Percentiles rank a stretch among this genome's conserved stretches.
These are phyloP conservation scores for Pelargonium nanum DNA, from an alignment of 345 rosid species.

Conservation along the genomic window DNA sequence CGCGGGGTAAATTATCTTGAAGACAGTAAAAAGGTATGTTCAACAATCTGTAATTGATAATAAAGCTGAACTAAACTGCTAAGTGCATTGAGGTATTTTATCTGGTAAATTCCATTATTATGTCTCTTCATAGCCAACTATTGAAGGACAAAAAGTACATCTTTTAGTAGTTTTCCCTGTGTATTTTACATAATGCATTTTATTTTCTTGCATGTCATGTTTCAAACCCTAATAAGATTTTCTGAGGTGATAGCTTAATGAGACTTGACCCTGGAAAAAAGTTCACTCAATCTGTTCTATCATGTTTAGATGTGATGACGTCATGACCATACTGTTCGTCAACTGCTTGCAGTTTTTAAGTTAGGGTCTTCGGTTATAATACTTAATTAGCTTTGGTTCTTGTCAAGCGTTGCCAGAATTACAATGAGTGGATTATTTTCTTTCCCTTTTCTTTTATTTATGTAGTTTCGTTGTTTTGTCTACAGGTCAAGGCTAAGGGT, in stretches of 20 bases:
- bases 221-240: not conserved
- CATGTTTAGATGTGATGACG: no score
- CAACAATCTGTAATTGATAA: not conserved
- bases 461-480: not conserved
- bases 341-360: not conserved
- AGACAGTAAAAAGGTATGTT: slow-evolving; percentile 57
- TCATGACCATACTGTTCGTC: not conserved
- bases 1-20: slow-evolving; percentile 65
- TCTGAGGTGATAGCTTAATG: no score
- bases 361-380: no score
- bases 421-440: no score
- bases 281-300: no score
- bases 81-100: no score
- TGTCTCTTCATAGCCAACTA: no score
- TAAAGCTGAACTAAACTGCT: not conserved
- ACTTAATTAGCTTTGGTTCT: not conserved
- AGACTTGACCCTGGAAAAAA: no score
- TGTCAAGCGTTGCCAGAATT: not conserved
- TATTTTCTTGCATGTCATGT: not conserved
- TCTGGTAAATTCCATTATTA: no score
- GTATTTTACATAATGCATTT: not conserved
- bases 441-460: no score
- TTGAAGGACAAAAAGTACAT: not conserved
- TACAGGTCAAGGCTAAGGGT: slow-evolving; percentile 54
- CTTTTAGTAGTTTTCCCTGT: not conserved